A percentile compares a stretch with the other conserved stretches of the same genome.
Conservation (phyloP, 768 basidiomycete species). For the Leccinellum rugosiceps region DNA sequence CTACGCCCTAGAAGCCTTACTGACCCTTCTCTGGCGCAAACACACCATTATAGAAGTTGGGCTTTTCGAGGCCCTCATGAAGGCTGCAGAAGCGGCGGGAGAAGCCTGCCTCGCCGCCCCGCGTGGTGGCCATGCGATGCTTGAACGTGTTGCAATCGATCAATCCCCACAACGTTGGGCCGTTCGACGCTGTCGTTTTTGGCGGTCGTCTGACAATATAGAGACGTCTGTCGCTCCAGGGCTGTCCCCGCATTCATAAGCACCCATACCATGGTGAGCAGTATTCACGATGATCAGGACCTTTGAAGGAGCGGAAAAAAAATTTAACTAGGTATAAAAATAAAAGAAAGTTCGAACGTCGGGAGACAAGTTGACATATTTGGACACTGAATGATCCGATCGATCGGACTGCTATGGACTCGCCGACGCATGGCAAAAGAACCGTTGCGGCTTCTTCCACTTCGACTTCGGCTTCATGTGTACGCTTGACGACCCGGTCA, state of each 20-base stretch:
- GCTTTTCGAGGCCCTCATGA: not conserved
- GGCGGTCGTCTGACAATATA: not conserved
- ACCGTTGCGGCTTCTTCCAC: not conserved
- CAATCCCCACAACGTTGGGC: not conserved
- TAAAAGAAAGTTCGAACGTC: not conserved
- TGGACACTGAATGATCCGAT: not conserved
- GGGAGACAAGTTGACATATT: not conserved
- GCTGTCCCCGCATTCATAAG: not conserved
- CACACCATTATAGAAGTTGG: not conserved
- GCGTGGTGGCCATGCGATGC: conserved; percentile 12
- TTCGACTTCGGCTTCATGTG: not conserved
- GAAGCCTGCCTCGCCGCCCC: conserved; percentile 2
- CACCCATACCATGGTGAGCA: not conserved
- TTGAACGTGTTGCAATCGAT: not conserved
- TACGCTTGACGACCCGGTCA: not conserved
- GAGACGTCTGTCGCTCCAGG: not conserved
- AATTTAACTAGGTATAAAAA: not conserved
- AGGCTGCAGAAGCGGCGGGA: not conserved
- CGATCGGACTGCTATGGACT: conserved; percentile 6
- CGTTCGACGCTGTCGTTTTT: not conserved
- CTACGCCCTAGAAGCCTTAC: not conserved
- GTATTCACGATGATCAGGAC: not conserved
- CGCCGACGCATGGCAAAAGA: not conserved
- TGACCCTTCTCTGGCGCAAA: not conserved
- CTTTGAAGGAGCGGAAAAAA: not conserved